Evolutionary conservation across 139 green algal genomes (phyloP), one percentile per base, ranked within the genome.

Genomic region (Closterium sp.): DNA sequence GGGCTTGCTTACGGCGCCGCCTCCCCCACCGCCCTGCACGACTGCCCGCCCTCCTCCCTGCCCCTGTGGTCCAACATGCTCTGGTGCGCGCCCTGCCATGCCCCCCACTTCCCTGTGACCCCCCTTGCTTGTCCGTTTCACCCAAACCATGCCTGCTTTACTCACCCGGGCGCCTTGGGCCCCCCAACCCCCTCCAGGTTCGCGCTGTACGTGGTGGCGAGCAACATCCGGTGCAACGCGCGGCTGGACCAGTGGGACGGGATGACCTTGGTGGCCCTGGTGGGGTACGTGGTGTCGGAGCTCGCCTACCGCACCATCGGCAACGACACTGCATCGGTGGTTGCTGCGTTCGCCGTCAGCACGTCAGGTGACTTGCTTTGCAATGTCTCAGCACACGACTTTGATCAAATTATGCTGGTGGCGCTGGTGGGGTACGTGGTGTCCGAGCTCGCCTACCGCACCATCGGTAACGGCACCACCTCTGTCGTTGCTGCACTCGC

Each of bases 171-270:
- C n/a, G n/a, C n/a, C n/a, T n/a, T n/a, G n/a, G n/a, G 10, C 38
- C 38, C 16, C 38, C 38, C 38, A 12, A 23, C 38, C 38, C 38
- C 38, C 55, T 19, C 12, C 89, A 91, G 89, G 89, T 91, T 90
- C 33, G n/a, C 34, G 19, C 16, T 85, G 85, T 93, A 93, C 33
- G 25, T 34, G 28, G 43, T 93, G 36, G 84, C 90, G 38, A 92
- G 87, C 85, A 93, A 93, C 64, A 33, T 91, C 21, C 86, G 92
- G 34, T 33, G 92, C 30, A 91, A 86, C 12, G 84, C 90, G 28
- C 23, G 90, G 19, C 25, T 33, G 34, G 33, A 93, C 25, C 90
- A 93, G 86, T 93, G 90, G 90, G 87, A 89, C 34, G 90, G 90
- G 2, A 93, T 93, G 90, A 87, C 84, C 8, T 19, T 93, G 25